These are phyloP conservation scores for Blumeria hordei DNA, from an alignment of 2,329 filamentous ascomycete species.

Conservation along the genomic window DNA sequence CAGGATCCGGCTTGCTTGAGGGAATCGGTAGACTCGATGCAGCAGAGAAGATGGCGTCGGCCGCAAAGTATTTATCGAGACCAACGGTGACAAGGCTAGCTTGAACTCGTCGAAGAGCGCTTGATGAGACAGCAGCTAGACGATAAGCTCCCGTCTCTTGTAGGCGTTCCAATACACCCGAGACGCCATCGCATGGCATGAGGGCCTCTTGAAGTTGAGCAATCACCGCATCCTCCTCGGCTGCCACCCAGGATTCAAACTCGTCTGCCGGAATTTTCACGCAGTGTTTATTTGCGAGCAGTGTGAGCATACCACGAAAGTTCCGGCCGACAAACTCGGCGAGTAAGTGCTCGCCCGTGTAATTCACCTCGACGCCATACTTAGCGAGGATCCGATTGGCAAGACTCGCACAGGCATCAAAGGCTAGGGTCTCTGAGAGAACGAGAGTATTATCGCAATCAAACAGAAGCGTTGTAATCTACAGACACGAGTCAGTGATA, in stretches of 20 bases:
- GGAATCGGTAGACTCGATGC: conserved; percentile 54
- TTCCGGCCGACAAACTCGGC: conserved; percentile 79
- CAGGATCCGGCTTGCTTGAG: conserved; percentile 79
- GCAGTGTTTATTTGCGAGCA: conserved; percentile 49
- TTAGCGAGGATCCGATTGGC: conserved; percentile 63
- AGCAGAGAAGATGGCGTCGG: conserved; percentile 55
- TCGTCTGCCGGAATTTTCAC: conserved; percentile 46
- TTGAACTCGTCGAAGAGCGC: conserved; percentile 51
- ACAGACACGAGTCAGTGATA: neutral
- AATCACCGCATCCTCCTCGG: conserved; percentile 67
- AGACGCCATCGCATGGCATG: conserved; percentile 43
- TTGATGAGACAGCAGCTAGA: conserved; percentile 61
- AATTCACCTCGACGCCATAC: conserved; percentile 37
- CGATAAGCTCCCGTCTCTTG: conserved; percentile 36
- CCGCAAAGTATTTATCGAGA: conserved; percentile 52
- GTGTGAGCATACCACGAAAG: conserved; percentile 75
- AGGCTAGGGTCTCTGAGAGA: conserved; percentile 72
- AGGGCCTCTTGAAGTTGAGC: conserved; percentile 48
- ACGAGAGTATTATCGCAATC: conserved; percentile 84
- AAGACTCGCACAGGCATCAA: conserved; percentile 72
- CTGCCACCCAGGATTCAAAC: conserved; percentile 46
- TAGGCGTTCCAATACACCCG: conserved; percentile 41
- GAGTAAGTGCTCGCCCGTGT: conserved; percentile 59
- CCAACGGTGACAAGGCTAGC: conserved; percentile 59
- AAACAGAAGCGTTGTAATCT: conserved; percentile 51